phyloP scores from a whole-genome alignment of 2,329 filamentous ascomycete genomes.

The Ilyonectria mors-panacis region DNA sequence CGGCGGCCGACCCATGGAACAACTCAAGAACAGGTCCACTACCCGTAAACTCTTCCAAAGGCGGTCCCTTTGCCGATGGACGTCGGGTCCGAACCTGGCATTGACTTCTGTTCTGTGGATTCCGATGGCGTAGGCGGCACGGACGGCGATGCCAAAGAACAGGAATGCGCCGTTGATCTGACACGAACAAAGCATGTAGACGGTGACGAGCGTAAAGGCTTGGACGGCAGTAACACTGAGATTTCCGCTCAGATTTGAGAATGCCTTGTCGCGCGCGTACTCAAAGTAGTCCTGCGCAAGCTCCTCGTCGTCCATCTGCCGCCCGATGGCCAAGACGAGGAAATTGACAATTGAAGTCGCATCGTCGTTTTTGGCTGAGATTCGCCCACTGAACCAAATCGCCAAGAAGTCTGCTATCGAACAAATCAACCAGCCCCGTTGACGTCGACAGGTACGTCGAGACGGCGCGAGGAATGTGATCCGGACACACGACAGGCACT shows the following conservation, averaged over 20 bases:
- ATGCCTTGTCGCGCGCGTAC: conserved; percentile 62
- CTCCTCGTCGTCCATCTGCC: conserved; percentile 58
- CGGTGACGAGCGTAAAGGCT: conserved; percentile 64
- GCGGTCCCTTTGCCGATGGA: conserved; percentile 62
- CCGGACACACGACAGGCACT: conserved; percentile 48
- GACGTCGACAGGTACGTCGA: conserved; percentile 58
- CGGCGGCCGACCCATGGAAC: conserved; percentile 68
- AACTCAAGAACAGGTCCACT: conserved; percentile 67
- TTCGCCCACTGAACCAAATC: conserved; percentile 61
- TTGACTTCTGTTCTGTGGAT: conserved; percentile 70
- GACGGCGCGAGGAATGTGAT: conserved; percentile 50
- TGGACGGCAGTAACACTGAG: conserved; percentile 66
- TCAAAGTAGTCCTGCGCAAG: conserved; percentile 64
- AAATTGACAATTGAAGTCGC: conserved; percentile 61
- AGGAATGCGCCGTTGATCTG: conserved; percentile 70
- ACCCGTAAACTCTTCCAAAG: conserved; percentile 69
- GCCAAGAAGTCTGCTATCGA: conserved; percentile 58
- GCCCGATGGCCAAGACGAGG: conserved; percentile 66
- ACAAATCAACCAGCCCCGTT: conserved; percentile 64
- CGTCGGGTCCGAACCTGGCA: conserved; percentile 62
- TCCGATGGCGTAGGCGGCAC: conserved; percentile 68
- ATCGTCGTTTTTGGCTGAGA: conserved; percentile 53
- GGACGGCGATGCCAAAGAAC: conserved; percentile 67
- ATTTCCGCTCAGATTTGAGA: conserved; percentile 61
- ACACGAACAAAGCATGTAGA: conserved; percentile 69